Evolutionary conservation across 2,329 filamentous ascomycete genomes (phyloP).

Genomic region (Penicillium sp.): DNA sequence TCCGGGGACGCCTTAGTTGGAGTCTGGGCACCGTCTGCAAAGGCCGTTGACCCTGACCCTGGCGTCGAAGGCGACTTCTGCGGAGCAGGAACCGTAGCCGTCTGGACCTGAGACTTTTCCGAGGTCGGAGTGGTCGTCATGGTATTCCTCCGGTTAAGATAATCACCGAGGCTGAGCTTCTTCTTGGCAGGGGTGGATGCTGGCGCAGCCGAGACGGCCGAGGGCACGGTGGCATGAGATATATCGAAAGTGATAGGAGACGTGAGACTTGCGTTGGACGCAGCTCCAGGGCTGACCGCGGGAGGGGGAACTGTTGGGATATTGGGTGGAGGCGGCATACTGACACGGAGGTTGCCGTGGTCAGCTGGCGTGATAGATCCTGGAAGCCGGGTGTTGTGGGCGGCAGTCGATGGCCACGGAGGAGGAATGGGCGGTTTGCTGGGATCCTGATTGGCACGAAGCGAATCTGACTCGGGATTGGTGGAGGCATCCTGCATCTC

Average conservation of each 20-base stretch:
- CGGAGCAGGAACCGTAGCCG: conserved; percentile 22
- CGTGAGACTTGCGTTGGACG: conserved; percentile 30
- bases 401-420: conserved; percentile 40
- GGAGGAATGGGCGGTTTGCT: conserved; percentile 25
- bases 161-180: conserved; percentile 52
- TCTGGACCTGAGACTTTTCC: conserved; percentile 40
- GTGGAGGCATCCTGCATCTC: conserved; percentile 47
- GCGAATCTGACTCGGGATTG: neutral
- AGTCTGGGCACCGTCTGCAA: conserved; percentile 7
- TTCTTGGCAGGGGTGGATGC: conserved; percentile 52
- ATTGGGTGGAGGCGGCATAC: conserved; percentile 25
- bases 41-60: conserved; percentile 13
- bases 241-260: conserved; percentile 30
- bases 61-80: conserved; percentile 24
- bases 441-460: conserved; percentile 8
- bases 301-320: conserved; percentile 23
- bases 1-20: conserved; percentile 17
- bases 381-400: conserved; percentile 37
- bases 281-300: conserved; percentile 29
- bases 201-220: conserved; percentile 30
- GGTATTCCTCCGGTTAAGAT: conserved; percentile 45
- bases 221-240: conserved; percentile 19
- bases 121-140: conserved; percentile 38
- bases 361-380: conserved; percentile 10
- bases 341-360: conserved; percentile 28